Percentiles rank a stretch among this genome's conserved stretches.
Evolutionary conservation across 768 basidiomycete species (phyloP).

Genomic region (Mycena rebaudengoi): DNA sequence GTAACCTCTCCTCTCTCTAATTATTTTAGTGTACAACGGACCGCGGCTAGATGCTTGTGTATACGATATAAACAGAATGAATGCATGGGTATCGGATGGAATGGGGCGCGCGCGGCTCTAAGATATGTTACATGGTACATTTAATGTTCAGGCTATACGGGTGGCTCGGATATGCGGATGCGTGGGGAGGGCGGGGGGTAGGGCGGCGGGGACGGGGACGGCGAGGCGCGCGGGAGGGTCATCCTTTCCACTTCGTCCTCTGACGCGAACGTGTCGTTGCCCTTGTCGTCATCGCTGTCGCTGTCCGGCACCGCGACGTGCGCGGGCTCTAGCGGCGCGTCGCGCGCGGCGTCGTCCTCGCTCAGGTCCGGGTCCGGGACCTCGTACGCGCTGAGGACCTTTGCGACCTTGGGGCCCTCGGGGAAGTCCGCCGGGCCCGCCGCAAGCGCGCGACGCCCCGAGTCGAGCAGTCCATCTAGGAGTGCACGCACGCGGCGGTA

Average conservation of each 20-base stretch:
- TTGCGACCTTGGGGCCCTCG: conserved; percentile 56
- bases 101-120: neutral
- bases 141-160: no score
- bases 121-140: no score
- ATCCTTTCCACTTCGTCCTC: conserved; percentile 55
- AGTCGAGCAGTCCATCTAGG: conserved; percentile 67
- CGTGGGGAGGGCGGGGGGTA: conserved; percentile 47
- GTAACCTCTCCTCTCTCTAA: conserved; percentile 15
- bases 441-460: conserved; percentile 70
- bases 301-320: conserved; percentile 29
- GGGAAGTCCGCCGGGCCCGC: conserved; percentile 60
- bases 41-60: conserved; percentile 22
- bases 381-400: conserved; percentile 80
- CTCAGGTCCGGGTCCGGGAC: conserved; percentile 46
- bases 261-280: conserved; percentile 34
- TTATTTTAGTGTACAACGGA: conserved; percentile 25
- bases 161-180: conserved; percentile 45
- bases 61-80: conserved; percentile 21
- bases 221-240: conserved; percentile 38
- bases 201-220: conserved; percentile 29
- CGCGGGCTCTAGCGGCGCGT: conserved; percentile 13
- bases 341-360: conserved; percentile 37
- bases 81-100: conserved; percentile 20
- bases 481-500: conserved; percentile 73
- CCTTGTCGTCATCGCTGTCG: conserved; percentile 16